Evolutionary conservation across 176 grass and related monocot species (phyloP), one percentile per base, ranked within the genome.

Genomic region (Sorghum bicolor): DNA sequence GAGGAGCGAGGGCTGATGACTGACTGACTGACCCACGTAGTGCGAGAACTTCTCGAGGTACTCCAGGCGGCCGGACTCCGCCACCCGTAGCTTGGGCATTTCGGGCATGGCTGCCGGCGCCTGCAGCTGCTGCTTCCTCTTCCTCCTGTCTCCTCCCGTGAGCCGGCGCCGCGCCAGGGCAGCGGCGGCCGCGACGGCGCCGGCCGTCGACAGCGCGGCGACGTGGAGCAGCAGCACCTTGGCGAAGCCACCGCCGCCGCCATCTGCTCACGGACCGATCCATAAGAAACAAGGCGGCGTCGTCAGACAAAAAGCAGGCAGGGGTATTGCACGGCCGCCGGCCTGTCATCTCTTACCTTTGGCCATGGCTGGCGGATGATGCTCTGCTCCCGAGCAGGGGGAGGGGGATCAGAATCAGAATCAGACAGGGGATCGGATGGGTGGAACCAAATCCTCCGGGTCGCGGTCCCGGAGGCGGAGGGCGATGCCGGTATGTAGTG

Each of bases 31-130:
- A 89, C 92, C 92, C 44, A 91, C 86, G 70, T 94, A 94, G 80
- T 91, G 88, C 14, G 88, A 88, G 83, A 91, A 94, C 72, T 90
- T 88, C 79, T 94, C 92, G 33, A 94, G 43, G 30, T 88, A 60
- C 62, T 94, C 43, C 22, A 94, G 4, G 75, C 83, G 79, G 44
- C 92, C 86, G 22, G 89, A 83, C 5, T 66, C 47, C 22, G 55
- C 44, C 38, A 84, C 22, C 74, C 43, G 44, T 5, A 94, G 70
- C 88, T 29, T 32, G 1, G 91, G 91, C 75, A 88, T 83, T 83
- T 25, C 70, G 19, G 47, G 2, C 36, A 84, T 38, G 74, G 48
- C 85, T 6, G 68, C 85, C 9, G 68, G 26, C 64, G 82, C 15
- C 72, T 38, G 38, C 25, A 0, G 8, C 52, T 0, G 24, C 20